phyloP scores from a whole-genome alignment of 768 basidiomycete genomes.

The Candolleomyces eurysporus region DNA sequence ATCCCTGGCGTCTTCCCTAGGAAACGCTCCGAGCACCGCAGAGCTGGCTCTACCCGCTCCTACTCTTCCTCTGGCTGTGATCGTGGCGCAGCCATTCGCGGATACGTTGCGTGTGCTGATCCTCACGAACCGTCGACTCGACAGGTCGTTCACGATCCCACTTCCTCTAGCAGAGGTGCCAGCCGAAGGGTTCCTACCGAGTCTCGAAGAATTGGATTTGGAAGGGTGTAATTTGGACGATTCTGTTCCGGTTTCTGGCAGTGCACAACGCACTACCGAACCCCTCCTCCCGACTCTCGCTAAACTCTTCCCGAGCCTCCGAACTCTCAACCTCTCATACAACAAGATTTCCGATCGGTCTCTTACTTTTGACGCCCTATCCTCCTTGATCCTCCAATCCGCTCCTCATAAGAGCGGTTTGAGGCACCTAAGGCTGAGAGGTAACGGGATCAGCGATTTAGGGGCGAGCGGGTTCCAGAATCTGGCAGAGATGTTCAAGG shows the following conservation, averaged over 20 bases:
- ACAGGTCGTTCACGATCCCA: constrained; percentile 62
- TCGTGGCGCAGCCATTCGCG: constrained; percentile 60
- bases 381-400: constrained; percentile 49
- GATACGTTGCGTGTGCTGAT: constrained; percentile 54
- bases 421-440: constrained; percentile 62
- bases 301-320: constrained; percentile 67
- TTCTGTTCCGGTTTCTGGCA: constrained; percentile 45
- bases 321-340: constrained; percentile 72
- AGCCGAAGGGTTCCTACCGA: constrained; percentile 49
- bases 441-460: constrained; percentile 62
- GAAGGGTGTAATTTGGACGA: constrained; percentile 74
- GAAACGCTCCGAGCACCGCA: constrained; percentile 17
- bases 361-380: constrained; percentile 47
- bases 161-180: constrained; percentile 21
- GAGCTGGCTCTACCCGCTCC: constrained; percentile 63
- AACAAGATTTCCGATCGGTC: constrained; percentile 60
- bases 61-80: constrained; percentile 63
- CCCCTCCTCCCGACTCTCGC: constrained; percentile 57
- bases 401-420: constrained; percentile 48
- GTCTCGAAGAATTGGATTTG: constrained; percentile 69
- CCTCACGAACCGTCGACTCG: constrained; percentile 64
- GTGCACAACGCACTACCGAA: constrained; percentile 46
- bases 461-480: constrained; percentile 50
- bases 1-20: constrained; percentile 14
- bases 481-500: constrained; percentile 64